Conservation (phyloP, 768 basidiomycete genomes). For the Rhizopogon rudus region DNA sequence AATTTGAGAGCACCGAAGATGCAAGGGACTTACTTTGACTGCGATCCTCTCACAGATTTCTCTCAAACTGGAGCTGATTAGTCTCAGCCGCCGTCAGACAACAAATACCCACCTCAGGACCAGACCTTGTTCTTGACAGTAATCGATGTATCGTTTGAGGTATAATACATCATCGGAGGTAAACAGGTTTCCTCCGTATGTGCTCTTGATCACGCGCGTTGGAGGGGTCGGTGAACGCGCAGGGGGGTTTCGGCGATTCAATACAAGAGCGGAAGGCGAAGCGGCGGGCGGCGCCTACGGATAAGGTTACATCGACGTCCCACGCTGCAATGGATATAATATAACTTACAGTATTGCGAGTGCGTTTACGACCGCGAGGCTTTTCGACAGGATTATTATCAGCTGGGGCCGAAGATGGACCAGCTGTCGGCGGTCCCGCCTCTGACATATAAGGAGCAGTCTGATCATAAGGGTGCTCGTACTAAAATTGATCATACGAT, state of each 20-base stretch:
- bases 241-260: slow-evolving; percentile 58
- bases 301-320: slow-evolving; percentile 5
- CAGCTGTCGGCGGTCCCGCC: slow-evolving; percentile 39
- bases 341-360: slow-evolving; percentile 47
- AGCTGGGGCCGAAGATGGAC: slow-evolving; percentile 30
- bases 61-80: slow-evolving; percentile 35
- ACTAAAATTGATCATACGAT: slow-evolving; percentile 29
- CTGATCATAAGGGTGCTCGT: slow-evolving; percentile 55
- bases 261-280: slow-evolving; percentile 60
- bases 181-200: slow-evolving; percentile 85
- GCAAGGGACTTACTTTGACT: slow-evolving; percentile 50
- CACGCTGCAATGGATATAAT: neutral
- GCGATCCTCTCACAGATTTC: slow-evolving; percentile 89
- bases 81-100: neutral
- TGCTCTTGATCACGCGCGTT: slow-evolving; percentile 79
- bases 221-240: slow-evolving; percentile 84
- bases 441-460: slow-evolving; percentile 53
- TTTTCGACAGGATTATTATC: slow-evolving; percentile 33
- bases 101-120: slow-evolving; percentile 57
- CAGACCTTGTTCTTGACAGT: slow-evolving; percentile 83
- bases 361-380: slow-evolving; percentile 65
- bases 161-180: slow-evolving; percentile 81
- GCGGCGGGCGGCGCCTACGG: slow-evolving; percentile 56
- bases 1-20: neutral
- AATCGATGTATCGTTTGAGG: slow-evolving; percentile 85